Percentiles rank a stretch among this genome's conserved stretches.
phyloP scores from a whole-genome alignment of 2,329 filamentous ascomycete species.

The Penicillium aurantiogriseum region DNA sequence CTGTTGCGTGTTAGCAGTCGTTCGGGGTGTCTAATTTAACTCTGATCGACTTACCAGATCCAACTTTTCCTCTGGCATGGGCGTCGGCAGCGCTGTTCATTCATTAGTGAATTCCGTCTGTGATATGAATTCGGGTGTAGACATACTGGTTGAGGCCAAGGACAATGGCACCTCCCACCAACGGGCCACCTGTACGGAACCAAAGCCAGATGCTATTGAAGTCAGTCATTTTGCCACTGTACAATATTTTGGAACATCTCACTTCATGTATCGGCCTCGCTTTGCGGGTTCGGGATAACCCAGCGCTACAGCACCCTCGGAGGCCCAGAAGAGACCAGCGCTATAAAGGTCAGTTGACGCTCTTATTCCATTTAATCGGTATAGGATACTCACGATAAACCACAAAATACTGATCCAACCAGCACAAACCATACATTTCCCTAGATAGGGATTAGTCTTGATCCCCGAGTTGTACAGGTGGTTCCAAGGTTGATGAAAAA shows the following conservation, averaged over 20 bases:
- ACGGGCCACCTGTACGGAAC: slow-evolving; percentile 52
- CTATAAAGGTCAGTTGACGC: slow-evolving; percentile 2
- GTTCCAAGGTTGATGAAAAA: background rate
- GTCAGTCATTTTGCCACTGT: background rate
- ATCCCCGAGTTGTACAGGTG: too few species aligned
- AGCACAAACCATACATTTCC: slow-evolving; percentile 55
- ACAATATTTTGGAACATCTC: background rate
- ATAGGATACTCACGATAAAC: slow-evolving; percentile 37
- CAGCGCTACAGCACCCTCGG: slow-evolving; percentile 51
- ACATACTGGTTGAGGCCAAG: slow-evolving; percentile 45
- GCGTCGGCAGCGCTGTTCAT: slow-evolving; percentile 11
- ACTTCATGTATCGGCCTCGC: slow-evolving; percentile 49
- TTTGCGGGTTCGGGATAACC: slow-evolving; percentile 51
- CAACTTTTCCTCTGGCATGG: slow-evolving; percentile 26
- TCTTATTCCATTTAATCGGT: background rate
- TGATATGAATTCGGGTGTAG: background rate
- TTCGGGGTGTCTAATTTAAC: background rate
- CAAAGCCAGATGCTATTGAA: slow-evolving; percentile 44
- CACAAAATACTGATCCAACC: slow-evolving; percentile 50
- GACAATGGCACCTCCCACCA: slow-evolving; percentile 50
- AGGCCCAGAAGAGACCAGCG: slow-evolving; percentile 53
- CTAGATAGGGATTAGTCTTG: slow-evolving; percentile 16
- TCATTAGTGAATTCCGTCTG: background rate
- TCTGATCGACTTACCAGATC: slow-evolving; percentile 16
- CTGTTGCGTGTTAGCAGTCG: slow-evolving; percentile 1